Evolutionary conservation across 495 filamentous ascomycete species (phyloP).

Genomic region (Bryoglossum gracile): DNA sequence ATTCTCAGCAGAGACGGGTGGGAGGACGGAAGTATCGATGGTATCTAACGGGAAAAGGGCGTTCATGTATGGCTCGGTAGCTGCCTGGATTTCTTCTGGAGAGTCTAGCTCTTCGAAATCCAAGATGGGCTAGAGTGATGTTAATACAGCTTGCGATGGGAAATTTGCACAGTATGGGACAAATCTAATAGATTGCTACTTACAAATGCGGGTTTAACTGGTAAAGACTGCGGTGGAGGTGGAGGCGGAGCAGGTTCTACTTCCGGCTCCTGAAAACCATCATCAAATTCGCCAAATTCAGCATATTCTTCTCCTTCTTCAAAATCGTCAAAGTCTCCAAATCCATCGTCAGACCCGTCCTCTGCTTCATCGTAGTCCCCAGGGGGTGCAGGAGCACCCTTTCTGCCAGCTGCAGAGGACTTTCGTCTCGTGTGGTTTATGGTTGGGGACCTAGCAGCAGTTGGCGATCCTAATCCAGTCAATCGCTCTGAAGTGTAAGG

Average conservation of each 20-base stretch:
- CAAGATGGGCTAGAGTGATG: constrained; percentile 51
- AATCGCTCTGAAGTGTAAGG: constrained; percentile 37
- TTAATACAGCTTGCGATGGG: background rate
- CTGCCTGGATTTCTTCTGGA: constrained; percentile 41
- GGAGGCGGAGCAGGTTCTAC: too few species aligned
- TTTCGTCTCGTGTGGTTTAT: constrained; percentile 24
- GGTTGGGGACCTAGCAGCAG: constrained; percentile 33
- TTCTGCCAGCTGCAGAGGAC: constrained; percentile 19
- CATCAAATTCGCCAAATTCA: constrained; percentile 89
- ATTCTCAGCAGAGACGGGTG: constrained; percentile 38
- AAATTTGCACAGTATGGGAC: background rate
- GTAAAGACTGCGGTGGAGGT: constrained; percentile 36
- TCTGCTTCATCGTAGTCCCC: constrained; percentile 31
- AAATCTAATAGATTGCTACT: constrained; percentile 28
- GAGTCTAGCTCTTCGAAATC: constrained; percentile 58
- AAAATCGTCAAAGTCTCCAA: constrained; percentile 94
- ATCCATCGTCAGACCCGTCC: constrained; percentile 43
- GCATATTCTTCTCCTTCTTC: constrained; percentile 69
- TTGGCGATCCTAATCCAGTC: constrained; percentile 51
- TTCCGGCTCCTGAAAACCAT: constrained; percentile 66
- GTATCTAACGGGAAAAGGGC: constrained; percentile 50
- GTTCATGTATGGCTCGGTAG: constrained; percentile 46
- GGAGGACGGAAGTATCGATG: constrained; percentile 41
- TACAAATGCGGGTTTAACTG: constrained; percentile 40
- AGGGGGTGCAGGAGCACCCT: background rate